Base-by-base conservation (phyloP, 179 eudicot genomes). In the Sideroxylon spinosum region DNA sequence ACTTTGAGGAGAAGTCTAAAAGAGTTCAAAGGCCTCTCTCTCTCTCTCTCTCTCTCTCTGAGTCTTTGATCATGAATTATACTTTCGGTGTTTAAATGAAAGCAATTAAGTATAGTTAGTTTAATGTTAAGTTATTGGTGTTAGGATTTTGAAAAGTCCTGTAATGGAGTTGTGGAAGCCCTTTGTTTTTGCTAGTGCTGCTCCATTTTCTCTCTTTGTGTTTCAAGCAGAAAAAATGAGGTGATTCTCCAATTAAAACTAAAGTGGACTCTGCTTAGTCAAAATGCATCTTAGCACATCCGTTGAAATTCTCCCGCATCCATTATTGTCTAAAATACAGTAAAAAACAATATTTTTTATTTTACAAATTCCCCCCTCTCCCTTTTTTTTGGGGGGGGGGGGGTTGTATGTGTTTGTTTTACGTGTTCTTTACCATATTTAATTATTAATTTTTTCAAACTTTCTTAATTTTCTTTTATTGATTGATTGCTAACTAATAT, bases 1-100 rank as follows among this genome's bases (percentile, higher is more conserved):
- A 75, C 88, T 89, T 65, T 37, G 44, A 37, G 44, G 44, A 37
- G 89, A 89, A 1, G 44, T 37, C 44, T 3, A 37, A 37, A 37
- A 37, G 44, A 37, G 44, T 37, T 37, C 44, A 37, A 37, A 37
- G 44, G 3, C 37, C 37, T 1, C 37, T 3, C 37, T 3, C 90
- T 26, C 46, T 65, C 14, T 12, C 66, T 63, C 26, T 76, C 37
- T 74, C 5, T 9, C 6, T 8, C n/a, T n/a, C n/a, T n/a, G n/a
- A n/a, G n/a, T n/a, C n/a, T n/a, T n/a, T n/a, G n/a, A n/a, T n/a
- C n/a, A n/a, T n/a, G n/a, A n/a, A n/a, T 32, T 20, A 14, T 23
- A 11, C 14, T n/a, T 29, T 2, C n/a, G n/a, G 53, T 29, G 59
- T 48, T 63, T 26, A 7, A 59, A 20, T 25, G 22, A 49, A 60